A percentile compares a stretch with the other conserved stretches of the same genome.
Conservation (phyloP, 441 rosid genomes). For the Euphorbia neoarborescens region DNA sequence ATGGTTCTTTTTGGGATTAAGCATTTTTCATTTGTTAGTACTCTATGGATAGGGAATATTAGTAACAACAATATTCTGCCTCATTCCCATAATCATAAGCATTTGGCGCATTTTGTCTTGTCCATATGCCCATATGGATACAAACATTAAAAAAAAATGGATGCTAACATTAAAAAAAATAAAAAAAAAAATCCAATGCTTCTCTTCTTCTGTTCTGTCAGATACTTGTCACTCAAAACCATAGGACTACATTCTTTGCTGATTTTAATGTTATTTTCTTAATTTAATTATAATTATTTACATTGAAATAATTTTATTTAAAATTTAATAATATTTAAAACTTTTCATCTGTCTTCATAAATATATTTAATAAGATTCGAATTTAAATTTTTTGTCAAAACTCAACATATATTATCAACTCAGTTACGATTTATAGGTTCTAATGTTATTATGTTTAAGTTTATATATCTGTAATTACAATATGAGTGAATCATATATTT, state of each 20-base stretch:
- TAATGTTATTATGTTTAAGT: too few relatives aligned
- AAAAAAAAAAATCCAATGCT: constrained; percentile 49
- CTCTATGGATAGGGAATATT: constrained; percentile 29
- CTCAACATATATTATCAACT: too few relatives aligned
- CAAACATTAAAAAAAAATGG: constrained; percentile 20
- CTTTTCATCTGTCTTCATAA: too few relatives aligned
- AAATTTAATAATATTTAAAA: too few relatives aligned
- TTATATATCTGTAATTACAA: too few relatives aligned
- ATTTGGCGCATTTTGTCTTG: constrained; percentile 38
- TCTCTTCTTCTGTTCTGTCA: constrained; percentile 10
- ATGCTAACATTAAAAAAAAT: constrained; percentile 20
- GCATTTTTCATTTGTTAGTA: background rate
- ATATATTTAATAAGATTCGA: too few relatives aligned
- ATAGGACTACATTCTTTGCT: constrained; percentile 12
- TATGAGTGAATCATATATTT: too few relatives aligned
- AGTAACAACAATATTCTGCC: constrained; percentile 20
- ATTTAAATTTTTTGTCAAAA: too few relatives aligned
- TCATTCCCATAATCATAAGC: constrained; percentile 23
- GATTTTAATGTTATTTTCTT: background rate
- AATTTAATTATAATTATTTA: too few relatives aligned
- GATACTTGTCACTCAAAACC: constrained; percentile 25
- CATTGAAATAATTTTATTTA: too few relatives aligned
- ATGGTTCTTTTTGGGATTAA: constrained; percentile 8
- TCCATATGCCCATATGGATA: constrained; percentile 30
- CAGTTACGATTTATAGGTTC: too few relatives aligned